Evolutionary conservation across 805 yeast species (phyloP).

Genomic region (Hanseniaspora guilliermondii): DNA sequence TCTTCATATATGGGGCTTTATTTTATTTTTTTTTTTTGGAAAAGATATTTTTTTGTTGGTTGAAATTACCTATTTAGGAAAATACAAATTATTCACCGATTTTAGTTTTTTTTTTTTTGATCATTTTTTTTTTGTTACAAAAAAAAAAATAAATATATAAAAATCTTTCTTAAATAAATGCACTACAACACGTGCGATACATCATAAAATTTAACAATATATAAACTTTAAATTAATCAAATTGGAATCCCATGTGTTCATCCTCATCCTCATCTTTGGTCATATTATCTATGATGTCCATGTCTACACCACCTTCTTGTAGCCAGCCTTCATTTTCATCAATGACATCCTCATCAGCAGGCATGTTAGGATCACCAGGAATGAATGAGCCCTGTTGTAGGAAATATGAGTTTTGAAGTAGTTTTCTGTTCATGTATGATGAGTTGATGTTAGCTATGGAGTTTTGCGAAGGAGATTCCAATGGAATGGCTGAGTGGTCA

Average conservation of each 20-base stretch:
- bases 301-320: conserved; percentile 14
- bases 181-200: too few species aligned
- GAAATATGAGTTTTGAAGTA: conserved; percentile 29
- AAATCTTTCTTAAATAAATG: too few species aligned
- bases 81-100: too few species aligned
- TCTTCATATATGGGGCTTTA: too few species aligned
- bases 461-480: conserved; percentile 35
- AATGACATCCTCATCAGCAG: conserved; percentile 74
- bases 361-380: conserved; percentile 66
- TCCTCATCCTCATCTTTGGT: conserved; percentile 19
- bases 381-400: conserved; percentile 59
- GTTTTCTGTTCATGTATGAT: conserved; percentile 22
- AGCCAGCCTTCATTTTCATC: conserved; percentile 46
- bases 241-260: conserved; percentile 15
- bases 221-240: conserved; percentile 1
- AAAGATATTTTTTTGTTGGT: too few species aligned
- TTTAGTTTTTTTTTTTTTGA: too few species aligned
- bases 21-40: too few species aligned
- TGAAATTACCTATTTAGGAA: too few species aligned
- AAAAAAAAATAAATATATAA: not conserved
- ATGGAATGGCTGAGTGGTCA: conserved; percentile 83
- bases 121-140: too few species aligned
- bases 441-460: conserved; percentile 12
- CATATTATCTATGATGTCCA: conserved; percentile 16
- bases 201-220: not conserved